Percentiles rank a stretch among this genome's conserved stretches.
phyloP scores from a whole-genome alignment of 495 filamentous ascomycete species.

The Penicillium goetzii region DNA sequence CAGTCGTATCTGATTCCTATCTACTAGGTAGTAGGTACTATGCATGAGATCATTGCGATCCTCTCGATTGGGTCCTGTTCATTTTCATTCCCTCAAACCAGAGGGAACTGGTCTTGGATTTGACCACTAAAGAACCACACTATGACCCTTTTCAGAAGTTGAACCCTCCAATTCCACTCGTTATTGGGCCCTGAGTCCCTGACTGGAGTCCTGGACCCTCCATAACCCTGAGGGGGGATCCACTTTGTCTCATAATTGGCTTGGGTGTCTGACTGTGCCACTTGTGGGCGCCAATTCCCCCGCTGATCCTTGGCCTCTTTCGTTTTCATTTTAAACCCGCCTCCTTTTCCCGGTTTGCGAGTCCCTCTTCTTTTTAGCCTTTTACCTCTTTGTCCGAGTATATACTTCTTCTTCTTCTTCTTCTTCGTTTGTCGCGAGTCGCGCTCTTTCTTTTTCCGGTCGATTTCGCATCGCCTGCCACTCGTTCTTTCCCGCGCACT shows the following conservation, averaged over 20 bases:
- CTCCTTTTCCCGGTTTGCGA: constrained; percentile 11
- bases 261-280: background rate
- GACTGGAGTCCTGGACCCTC: no score
- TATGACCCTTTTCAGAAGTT: background rate
- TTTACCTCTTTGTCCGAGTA: background rate
- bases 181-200: background rate
- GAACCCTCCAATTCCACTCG: background rate
- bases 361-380: background rate
- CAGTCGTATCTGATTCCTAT: no score
- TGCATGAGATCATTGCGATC: no score
- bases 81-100: no score
- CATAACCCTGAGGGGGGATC: background rate
- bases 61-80: no score
- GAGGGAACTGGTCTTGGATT: no score
- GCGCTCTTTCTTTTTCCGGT: constrained; percentile 13
- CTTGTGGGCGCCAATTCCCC: constrained; percentile 6
- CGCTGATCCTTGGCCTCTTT: constrained; percentile 11
- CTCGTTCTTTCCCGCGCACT: constrained; percentile 33
- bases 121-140: background rate
- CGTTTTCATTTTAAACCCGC: constrained; percentile 2
- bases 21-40: no score
- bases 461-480: constrained; percentile 19
- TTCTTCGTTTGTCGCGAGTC: constrained; percentile 5
- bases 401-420: background rate
- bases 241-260: background rate